Evolutionary conservation across 805 yeast genomes (phyloP).

Genomic region (Sugiyamaella floridensis): DNA sequence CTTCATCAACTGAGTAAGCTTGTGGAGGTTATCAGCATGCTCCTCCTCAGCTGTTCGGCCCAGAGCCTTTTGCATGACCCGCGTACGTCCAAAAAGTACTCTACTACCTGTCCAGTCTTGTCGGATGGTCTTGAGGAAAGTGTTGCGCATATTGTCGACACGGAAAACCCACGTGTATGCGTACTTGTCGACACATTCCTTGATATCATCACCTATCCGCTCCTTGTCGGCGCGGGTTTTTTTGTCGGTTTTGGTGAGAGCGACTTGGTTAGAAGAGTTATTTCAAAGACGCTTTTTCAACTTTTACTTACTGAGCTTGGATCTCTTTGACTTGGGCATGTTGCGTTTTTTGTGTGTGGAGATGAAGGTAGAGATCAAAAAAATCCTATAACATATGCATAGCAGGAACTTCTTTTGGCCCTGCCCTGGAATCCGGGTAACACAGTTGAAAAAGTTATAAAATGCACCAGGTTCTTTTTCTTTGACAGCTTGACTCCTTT

Average conservation of each 20-base stretch:
- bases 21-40: constrained; percentile 74
- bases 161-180: constrained; percentile 79
- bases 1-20: constrained; percentile 52
- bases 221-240: constrained; percentile 91
- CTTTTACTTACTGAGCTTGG: constrained; percentile 58
- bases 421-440: background rate
- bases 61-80: constrained; percentile 85
- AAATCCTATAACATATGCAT: background rate
- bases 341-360: constrained; percentile 18
- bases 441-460: background rate
- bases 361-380: background rate
- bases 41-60: constrained; percentile 87
- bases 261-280: constrained; percentile 39
- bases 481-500: background rate
- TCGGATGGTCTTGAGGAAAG: constrained; percentile 89
- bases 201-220: constrained; percentile 82
- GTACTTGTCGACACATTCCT: constrained; percentile 69
- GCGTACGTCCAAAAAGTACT: constrained; percentile 82
- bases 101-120: constrained; percentile 89
- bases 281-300: too few species aligned
- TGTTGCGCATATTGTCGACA: constrained; percentile 90
- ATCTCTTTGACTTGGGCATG: constrained; percentile 98
- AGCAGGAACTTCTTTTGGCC: background rate
- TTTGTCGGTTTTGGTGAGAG: constrained; percentile 92
- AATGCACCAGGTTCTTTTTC: background rate